phyloP scores from a whole-genome alignment of 2,329 filamentous ascomycete species.

The Cordyceps tenuipes region DNA sequence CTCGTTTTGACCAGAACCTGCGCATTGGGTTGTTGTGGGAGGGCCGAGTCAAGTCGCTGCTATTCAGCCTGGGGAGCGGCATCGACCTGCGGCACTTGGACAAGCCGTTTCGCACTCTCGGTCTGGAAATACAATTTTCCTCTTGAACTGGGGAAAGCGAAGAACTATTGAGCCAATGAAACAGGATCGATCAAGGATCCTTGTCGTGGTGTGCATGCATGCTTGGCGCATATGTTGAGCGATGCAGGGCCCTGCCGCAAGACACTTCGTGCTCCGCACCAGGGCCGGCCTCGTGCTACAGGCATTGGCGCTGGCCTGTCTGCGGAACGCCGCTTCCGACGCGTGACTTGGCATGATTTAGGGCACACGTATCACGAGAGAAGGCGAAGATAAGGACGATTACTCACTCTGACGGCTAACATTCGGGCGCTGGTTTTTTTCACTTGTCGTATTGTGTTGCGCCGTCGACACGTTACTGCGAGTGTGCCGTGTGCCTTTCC shows the following conservation, averaged over 20 bases:
- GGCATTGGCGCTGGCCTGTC: too few species aligned
- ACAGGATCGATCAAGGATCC: background rate
- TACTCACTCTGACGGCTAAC: background rate
- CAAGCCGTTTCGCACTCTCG: constrained; percentile 68
- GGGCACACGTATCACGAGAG: too few species aligned
- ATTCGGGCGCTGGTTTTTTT: background rate
- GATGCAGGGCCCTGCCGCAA: background rate
- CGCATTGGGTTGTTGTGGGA: constrained; percentile 87
- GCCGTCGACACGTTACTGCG: background rate
- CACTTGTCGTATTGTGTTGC: background rate
- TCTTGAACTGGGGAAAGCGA: constrained; percentile 37
- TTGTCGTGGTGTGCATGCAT: background rate
- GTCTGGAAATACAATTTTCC: constrained; percentile 75
- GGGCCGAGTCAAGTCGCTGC: constrained; percentile 79
- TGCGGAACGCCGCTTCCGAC: too few species aligned
- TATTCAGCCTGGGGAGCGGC: constrained; percentile 83
- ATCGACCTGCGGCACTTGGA: constrained; percentile 71
- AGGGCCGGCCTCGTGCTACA: background rate
- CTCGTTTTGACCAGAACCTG: constrained; percentile 80
- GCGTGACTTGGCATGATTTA: too few species aligned
- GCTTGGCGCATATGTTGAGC: background rate
- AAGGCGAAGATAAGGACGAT: background rate
- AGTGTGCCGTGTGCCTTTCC: background rate
- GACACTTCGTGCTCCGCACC: background rate
- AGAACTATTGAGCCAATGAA: background rate